Evolutionary conservation across 2,329 filamentous ascomycete genomes (phyloP).

Genomic region (Penicillium sp.): DNA sequence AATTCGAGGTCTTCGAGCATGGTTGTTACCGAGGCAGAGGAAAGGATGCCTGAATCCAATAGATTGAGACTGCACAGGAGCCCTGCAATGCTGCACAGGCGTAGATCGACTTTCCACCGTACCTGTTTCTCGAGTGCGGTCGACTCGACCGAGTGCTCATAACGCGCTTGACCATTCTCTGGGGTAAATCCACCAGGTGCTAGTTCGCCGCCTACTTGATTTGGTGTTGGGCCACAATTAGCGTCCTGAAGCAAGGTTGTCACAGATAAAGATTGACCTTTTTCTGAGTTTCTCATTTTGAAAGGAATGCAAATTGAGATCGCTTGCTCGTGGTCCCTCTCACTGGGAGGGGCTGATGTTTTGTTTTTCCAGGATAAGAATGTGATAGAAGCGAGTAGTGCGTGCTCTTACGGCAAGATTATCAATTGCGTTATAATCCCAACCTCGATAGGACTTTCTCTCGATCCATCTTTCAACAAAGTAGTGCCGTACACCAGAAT

Average conservation of each 20-base stretch:
- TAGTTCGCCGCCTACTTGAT: background rate
- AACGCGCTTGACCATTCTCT: background rate
- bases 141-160: slow-evolving; percentile 16
- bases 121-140: slow-evolving; percentile 48
- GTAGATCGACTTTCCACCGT: slow-evolving; percentile 65
- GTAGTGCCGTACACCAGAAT: too few species aligned
- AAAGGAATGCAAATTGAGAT: background rate
- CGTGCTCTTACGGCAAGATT: background rate
- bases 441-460: slow-evolving; percentile 1
- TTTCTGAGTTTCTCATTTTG: slow-evolving; percentile 1
- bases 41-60: slow-evolving; percentile 70
- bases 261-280: background rate
- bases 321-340: background rate
- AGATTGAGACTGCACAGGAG: slow-evolving; percentile 71
- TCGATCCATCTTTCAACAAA: background rate
- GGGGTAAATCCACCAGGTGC: background rate
- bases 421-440: too few species aligned
- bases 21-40: slow-evolving; percentile 67
- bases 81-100: slow-evolving; percentile 70
- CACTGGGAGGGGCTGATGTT: background rate
- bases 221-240: background rate
- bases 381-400: slow-evolving; percentile 1
- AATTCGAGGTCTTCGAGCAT: slow-evolving; percentile 66
- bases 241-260: background rate
- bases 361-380: slow-evolving; percentile 1